Evolutionary conservation across 345 rosid genomes (phyloP), one percentile per base, ranked within the genome.

Genomic region (Lepidium africanum): DNA sequence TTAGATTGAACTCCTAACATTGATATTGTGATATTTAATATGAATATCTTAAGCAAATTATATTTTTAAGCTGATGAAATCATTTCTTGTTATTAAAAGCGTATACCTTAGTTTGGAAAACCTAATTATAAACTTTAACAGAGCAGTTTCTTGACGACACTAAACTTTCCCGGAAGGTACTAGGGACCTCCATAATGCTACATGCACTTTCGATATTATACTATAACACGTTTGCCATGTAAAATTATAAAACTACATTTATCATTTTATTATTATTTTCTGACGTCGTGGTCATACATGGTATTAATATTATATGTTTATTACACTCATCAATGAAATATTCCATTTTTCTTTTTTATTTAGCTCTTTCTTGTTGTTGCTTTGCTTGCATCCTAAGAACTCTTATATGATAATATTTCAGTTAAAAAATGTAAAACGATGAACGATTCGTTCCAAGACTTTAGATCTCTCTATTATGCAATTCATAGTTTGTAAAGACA

Each of bases 71-170:
- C 27, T 25, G 27, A 4, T 25, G 27, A 25, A 25, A 25, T 25
- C 27, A 25, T 25, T 25, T 25, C 3, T 25, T 2, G 27, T 25
- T 25, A 25, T 25, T 3, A 25, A 3, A 25, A 25, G 21, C 23
- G 6, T 45, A 9, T 9, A 54, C 55, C 65, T 63, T 55, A 72
- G 52, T 63, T 46, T 55, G 70, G 65, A 37, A 54, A 63, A 72
- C 65, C 76, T 72, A 63, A 38, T 63, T 56, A 9, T 17, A 27
- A 72, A 42, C 51, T 72, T 72, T 72, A 14, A 63, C 42, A 46
- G n/a, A 55, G 65, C 63, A 55, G 64, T 72, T 55, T 45, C 70
- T 55, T 55, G 9, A 46, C 25, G 69, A 55, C 65, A 37, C 27
- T 27, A 46, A 46, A 65, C 58, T 47, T 64, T 30, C 57, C 38